Conservation (phyloP, 2,329 filamentous ascomycete species). For the Diaporthe ilicicola region DNA sequence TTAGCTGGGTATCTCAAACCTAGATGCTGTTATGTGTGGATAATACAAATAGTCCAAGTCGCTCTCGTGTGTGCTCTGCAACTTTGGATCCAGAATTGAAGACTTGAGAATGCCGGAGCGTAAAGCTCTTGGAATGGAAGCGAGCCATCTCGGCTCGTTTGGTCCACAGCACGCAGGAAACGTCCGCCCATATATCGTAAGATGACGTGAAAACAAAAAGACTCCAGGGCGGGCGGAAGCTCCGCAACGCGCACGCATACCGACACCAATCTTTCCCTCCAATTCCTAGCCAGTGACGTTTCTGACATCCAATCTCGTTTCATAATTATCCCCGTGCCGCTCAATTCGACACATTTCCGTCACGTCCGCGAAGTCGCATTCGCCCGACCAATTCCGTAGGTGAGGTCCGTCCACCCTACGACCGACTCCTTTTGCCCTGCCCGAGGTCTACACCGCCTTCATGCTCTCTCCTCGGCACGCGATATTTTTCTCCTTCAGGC, state of each 20-base stretch:
- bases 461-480: neutral
- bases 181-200: conserved; percentile 2
- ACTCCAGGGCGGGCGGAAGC: neutral
- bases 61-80: neutral
- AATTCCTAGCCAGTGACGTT: neutral
- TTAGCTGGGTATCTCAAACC: conserved; percentile 18
- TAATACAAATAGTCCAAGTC: conserved; percentile 4
- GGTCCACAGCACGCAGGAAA: neutral
- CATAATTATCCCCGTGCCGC: neutral
- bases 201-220: neutral
- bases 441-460: neutral
- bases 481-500: neutral
- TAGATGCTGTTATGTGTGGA: conserved; percentile 8
- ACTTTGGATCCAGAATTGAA: neutral
- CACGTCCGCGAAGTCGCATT: neutral
- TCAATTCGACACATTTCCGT: conserved; percentile 6
- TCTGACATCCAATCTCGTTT: neutral
- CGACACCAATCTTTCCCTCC: neutral
- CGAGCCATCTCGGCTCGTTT: neutral
- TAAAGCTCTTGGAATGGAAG: conserved; percentile 1
- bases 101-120: neutral
- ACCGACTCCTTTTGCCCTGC: conserved; percentile 17
- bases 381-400: neutral
- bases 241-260: neutral
- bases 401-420: conserved; percentile 17